Evolutionary conservation across 805 yeast genomes (phyloP), one percentile per base, ranked within the genome.

Genomic region (Sugiyamaella boreocaroliniensis): DNA sequence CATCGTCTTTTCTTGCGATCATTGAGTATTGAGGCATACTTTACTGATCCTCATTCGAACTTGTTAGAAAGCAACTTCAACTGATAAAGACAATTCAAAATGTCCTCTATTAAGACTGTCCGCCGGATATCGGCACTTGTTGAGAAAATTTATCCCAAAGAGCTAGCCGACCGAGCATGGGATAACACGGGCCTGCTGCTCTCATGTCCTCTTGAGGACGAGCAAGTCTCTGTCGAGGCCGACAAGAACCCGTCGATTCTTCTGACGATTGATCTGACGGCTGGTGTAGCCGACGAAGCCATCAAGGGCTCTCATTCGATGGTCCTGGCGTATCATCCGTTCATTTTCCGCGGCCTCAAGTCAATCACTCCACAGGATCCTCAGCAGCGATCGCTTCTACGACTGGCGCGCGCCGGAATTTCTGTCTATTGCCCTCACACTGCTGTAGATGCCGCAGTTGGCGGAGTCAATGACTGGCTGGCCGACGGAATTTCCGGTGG

Each of bases 381-480:
- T 0, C 98, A 93, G 66, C 97, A 93, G 64, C 70, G 70, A 19
- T 86, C 95, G 5, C 72, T 92, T 50, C 67, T 92, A 41, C 77
- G 78, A 51, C 75, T 93, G 61, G 83, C 89, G 49, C 83, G 82
- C 58, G 76, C 82, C 54, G 86, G 87, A n/a, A 79, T 93, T 52
- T 80, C 89, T 47, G 99, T 93, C 1, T 93, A 93, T 67, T 85
- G 85, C 51, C 99, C 99, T 22, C 99, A 93, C 65, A 92, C 99
- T 0, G 89, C 98, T 0, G 86, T 93, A 2, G 99, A 93, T 69
- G 92, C 97, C 20, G 93, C 93, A 9, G 68, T 69, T 11, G 86
- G 85, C n/a, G 99, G 99, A 19, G 97, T 93, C 56, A 93, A 93
- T 60, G 98, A 89, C 66, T 93, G 96, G 85, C 74, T 93, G 43